Conservation (phyloP, 1,284 basidiomycete species). For the Leccinum pachyderme region DNA sequence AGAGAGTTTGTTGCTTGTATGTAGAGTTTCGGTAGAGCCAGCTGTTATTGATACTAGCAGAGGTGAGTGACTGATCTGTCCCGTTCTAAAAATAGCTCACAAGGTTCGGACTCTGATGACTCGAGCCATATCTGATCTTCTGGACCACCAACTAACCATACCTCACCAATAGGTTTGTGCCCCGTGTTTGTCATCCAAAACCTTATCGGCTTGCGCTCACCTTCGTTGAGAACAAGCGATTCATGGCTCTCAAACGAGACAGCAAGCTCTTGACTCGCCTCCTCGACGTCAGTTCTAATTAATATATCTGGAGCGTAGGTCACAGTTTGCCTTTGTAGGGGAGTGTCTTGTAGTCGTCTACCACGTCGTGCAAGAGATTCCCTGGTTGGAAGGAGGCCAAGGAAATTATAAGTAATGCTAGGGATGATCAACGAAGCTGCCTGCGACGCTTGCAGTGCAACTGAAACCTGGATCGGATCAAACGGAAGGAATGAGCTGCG, state of each 20-base stretch:
- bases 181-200: slow-evolving; percentile 66
- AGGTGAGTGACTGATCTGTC: slow-evolving; percentile 17
- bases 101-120: slow-evolving; percentile 4
- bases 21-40: slow-evolving; percentile 25
- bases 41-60: slow-evolving; percentile 29
- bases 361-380: slow-evolving; percentile 67
- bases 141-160: slow-evolving; percentile 63
- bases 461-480: slow-evolving; percentile 49
- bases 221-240: slow-evolving; percentile 52
- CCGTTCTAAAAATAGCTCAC: slow-evolving; percentile 17
- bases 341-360: slow-evolving; percentile 65
- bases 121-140: slow-evolving; percentile 62
- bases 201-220: slow-evolving; percentile 54
- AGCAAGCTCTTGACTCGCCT: slow-evolving; percentile 56
- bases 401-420: slow-evolving; percentile 60
- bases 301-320: slow-evolving; percentile 65
- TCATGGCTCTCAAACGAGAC: slow-evolving; percentile 55
- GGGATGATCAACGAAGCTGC: slow-evolving; percentile 55
- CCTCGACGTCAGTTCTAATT: slow-evolving; percentile 57
- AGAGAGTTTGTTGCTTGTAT: slow-evolving; percentile 54
- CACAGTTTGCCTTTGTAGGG: slow-evolving; percentile 59
- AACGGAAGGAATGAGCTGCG: slow-evolving; percentile 1
- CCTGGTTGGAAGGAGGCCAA: slow-evolving; percentile 57
- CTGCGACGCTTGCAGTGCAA: slow-evolving; percentile 52
- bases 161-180: slow-evolving; percentile 51